phyloP scores from a whole-genome alignment of 2,329 filamentous ascomycete genomes.

The Colletotrichum gloeosporioides region DNA sequence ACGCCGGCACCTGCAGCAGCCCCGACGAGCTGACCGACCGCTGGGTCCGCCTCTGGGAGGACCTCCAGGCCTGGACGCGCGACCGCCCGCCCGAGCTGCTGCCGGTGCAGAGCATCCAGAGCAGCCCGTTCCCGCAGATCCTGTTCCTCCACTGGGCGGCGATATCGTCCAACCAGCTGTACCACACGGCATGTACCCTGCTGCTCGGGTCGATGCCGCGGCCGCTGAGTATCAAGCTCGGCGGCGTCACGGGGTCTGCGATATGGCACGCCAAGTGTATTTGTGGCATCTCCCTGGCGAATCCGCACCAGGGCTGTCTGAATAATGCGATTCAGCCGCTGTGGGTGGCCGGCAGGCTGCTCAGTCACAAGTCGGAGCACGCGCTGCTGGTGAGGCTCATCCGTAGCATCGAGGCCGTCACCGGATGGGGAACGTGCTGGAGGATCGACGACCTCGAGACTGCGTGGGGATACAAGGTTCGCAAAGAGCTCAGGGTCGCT shows the following conservation, averaged over 20 bases:
- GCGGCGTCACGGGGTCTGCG: conserved; percentile 39
- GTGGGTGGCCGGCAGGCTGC: conserved; percentile 58
- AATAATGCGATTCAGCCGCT: conserved; percentile 65
- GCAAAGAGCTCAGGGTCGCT: conserved; percentile 3
- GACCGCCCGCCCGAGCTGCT: conserved; percentile 51
- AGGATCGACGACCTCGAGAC: conserved; percentile 55
- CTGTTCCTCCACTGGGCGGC: conserved; percentile 59
- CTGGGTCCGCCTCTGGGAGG: conserved; percentile 55
- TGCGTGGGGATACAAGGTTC: conserved; percentile 42
- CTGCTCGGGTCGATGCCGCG: conserved; percentile 50
- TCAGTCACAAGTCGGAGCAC: conserved; percentile 55
- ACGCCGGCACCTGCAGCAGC: conserved; percentile 48
- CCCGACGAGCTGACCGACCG: conserved; percentile 42
- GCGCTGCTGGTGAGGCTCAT: conserved; percentile 47
- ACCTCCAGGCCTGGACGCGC: conserved; percentile 53
- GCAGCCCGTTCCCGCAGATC: conserved; percentile 54
- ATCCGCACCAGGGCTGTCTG: conserved; percentile 59
- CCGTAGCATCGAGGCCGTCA: conserved; percentile 54
- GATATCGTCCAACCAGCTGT: conserved; percentile 62
- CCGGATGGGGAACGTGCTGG: conserved; percentile 60
- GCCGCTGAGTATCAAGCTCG: conserved; percentile 20
- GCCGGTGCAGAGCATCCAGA: conserved; percentile 48
- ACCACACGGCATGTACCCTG: conserved; percentile 60
- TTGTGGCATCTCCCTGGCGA: conserved; percentile 61
- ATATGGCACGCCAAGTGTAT: conserved; percentile 62